Percentiles rank a stretch among this genome's conserved stretches.
Evolutionary conservation across 495 filamentous ascomycete genomes (phyloP).

Genomic region (Neurospora sp.): DNA sequence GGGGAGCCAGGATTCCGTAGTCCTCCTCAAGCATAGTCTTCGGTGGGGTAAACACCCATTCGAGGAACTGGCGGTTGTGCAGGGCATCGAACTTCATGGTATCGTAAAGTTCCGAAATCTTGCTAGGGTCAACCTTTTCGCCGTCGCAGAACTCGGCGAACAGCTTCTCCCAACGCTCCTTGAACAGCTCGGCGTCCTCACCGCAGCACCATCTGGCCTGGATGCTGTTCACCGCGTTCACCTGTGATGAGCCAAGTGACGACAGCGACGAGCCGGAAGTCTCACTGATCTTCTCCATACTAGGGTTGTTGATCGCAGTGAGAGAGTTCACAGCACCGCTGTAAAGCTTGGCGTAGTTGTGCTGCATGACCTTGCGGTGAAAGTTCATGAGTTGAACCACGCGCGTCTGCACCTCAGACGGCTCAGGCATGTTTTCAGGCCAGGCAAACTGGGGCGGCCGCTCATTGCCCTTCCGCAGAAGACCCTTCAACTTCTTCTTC

Average conservation of each 20-base stretch:
- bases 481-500: conserved; percentile 93
- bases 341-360: conserved; percentile 76
- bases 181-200: conserved; percentile 90
- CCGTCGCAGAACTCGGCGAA: conserved; percentile 93
- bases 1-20: conserved; percentile 24
- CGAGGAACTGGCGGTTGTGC: conserved; percentile 92
- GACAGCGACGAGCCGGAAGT: conserved; percentile 8
- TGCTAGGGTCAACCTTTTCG: conserved; percentile 96
- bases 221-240: conserved; percentile 52
- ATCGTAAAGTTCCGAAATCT: conserved; percentile 95
- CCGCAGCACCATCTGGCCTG: conserved; percentile 94
- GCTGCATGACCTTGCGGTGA: conserved; percentile 83
- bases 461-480: conserved; percentile 77
- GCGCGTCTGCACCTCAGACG: conserved; percentile 77
- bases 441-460: conserved; percentile 92
- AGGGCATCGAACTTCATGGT: conserved; percentile 99
- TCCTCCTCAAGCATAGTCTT: conserved; percentile 57
- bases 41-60: conserved; percentile 91
- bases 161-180: conserved; percentile 96
- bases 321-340: conserved; percentile 50
- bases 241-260: conserved; percentile 39
- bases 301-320: conserved; percentile 39
- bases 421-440: conserved; percentile 92
- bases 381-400: conserved; percentile 97
- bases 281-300: conserved; percentile 23